Base-by-base conservation (phyloP, 805 yeast genomes). In the Millerozyma miso region DNA sequence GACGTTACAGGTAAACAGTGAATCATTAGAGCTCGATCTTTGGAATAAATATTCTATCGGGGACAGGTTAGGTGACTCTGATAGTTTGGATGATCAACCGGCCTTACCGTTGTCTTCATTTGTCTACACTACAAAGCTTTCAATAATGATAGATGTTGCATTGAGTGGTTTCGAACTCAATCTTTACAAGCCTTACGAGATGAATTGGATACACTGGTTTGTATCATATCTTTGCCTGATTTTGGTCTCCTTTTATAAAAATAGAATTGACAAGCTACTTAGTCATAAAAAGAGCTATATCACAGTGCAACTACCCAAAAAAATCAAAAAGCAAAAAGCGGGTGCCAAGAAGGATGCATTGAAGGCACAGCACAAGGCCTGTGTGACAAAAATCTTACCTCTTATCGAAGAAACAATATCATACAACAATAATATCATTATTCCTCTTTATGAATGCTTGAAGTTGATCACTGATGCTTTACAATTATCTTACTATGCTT, bases 111-210 rank as follows among this genome's bases (percentile, higher is more conserved):
- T 87, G 23, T 74, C 91, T 6, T 78, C 88, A 1, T 88, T 81
- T 79, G 71, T 84, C 1, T 85, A 79, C 56, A 73, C 68, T 49
- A 71, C 76, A 48, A 91, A 91, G 59, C 61, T 89, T 34, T 71
- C 70, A 31, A 65, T 77, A 29, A 91, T 91, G 96, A 52, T 79
- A 13, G 84, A 85, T 55, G 79, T 82, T n/a, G 76, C 79, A 1
- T 60, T 88, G 23, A 75, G 80, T 44, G 93, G 96, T 1, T 78
- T 88, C 50, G 91, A 85, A 51, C 70, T 86, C 33, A 86, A 86
- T 18, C 60, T 88, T 12, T 87, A 85, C 58, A 79, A 80, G 50
- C 73, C 75, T 10, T 83, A 84, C 72, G 98, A 91, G 58, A 66
- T 73, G 42, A 73, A 74, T 42, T 62, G 77, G 19, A 79, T 85